Percentiles rank a stretch among this genome's conserved stretches.
Evolutionary conservation across 345 rosid species (phyloP).

Genomic region (Gossypium arboreum): DNA sequence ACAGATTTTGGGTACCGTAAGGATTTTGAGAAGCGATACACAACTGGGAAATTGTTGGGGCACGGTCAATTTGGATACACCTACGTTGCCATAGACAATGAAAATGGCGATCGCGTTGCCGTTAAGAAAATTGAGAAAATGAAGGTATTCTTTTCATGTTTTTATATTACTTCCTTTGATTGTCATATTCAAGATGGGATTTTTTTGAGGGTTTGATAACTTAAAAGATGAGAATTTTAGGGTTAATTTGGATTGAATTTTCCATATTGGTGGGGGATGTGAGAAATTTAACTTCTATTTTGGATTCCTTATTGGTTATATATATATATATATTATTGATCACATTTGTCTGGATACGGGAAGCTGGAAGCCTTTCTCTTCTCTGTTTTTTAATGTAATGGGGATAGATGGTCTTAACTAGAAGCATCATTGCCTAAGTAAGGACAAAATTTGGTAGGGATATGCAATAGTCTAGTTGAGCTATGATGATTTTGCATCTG

Average conservation of each 20-base stretch:
- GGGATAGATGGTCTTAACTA: neutral
- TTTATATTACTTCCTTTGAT: neutral
- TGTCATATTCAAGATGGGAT: neutral
- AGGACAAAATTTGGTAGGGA: neutral
- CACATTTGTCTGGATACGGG: neutral
- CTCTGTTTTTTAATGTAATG: neutral
- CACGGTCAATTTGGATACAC: slow-evolving; percentile 96
- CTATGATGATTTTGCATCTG: neutral
- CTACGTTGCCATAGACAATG: slow-evolving; percentile 74
- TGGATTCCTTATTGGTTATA: neutral
- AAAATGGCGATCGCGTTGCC: slow-evolving; percentile 70
- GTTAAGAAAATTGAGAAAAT: slow-evolving; percentile 80
- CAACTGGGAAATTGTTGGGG: slow-evolving; percentile 73
- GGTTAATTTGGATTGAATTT: slow-evolving; percentile 4
- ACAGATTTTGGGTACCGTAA: slow-evolving; percentile 78
- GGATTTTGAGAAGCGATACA: slow-evolving; percentile 64
- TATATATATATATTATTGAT: neutral
- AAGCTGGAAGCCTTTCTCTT: slow-evolving; percentile 1
- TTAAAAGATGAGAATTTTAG: neutral
- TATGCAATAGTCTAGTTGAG: neutral
- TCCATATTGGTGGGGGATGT: neutral
- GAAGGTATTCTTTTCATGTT: slow-evolving; percentile 43
- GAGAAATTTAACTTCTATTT: neutral
- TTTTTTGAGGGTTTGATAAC: neutral
- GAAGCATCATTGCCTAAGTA: neutral